Base-by-base conservation (phyloP, 1,284 basidiomycete species). In the Microbotryum saponariae region DNA sequence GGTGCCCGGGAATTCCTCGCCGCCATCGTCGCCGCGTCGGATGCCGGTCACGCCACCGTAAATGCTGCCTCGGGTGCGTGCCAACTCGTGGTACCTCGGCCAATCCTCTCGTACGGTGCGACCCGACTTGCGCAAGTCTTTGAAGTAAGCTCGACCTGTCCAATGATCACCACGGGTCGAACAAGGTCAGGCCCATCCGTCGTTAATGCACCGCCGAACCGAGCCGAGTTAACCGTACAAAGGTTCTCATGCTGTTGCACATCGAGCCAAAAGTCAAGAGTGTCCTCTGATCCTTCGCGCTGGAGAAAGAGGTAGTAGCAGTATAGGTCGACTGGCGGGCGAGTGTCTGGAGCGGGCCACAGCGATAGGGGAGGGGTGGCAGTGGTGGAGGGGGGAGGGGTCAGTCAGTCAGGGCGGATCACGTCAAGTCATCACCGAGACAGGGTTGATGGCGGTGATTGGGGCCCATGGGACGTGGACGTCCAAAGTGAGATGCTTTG, bases 221-320 rank as follows among this genome's bases (percentile, higher is more conserved):
- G 16, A 18, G 46, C 33, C 0, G 47, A 16, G 10, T 16, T 6
- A 2, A 29, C 31, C 62, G 27, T 8, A 68, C 67, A 98, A 50
- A 98, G 83, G 74, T 97, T 97, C 78, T 97, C 96, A 75, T 98
- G 94, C 78, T 97, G 94, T 73, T 97, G 91, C 2, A 97, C 94
- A 74, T 98, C 94, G 42, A 98, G 84, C 93, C 93, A 98, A 72
- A 98, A 98, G 76, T 97, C 94, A 55, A 98, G 79, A 49, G 93
- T 88, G 74, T 97, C 93, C 75, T 97, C 93, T 59, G 90, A 85
- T 42, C 89, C 87, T 77, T 97, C 92, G 47, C 92, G 84, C 75
- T 97, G 91, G 48, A 97, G 79, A 75, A 93, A 96, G 65, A 80
- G 77, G 56, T 97, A 97, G 81, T 96, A 96, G 86, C 94, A 96